Base-by-base conservation (phyloP, 768 basidiomycete genomes). In the Chalciporus sphaerocephalus region DNA sequence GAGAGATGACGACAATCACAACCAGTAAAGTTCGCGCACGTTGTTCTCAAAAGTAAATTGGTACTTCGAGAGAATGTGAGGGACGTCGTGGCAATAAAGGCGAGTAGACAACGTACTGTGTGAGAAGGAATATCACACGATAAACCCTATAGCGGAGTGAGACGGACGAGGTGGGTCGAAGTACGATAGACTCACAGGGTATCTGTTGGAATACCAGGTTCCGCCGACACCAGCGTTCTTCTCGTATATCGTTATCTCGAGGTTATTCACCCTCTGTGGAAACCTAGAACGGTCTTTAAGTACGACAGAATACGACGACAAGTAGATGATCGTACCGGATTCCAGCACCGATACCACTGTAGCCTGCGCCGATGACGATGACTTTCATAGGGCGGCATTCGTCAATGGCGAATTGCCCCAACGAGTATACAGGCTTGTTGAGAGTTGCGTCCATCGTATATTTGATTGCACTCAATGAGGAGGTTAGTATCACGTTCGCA, bases 61-160 rank as follows among this genome's bases (percentile, higher is more conserved):
- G 52, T 81, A 80, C 79, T 83, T 46, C 27, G 15, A 39, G 1
- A 41, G 10, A 23, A 36, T 27, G 4, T 27, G 27, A 27, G 27
- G 27, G 27, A 27, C 27, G 13, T 27, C 27, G 27, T 27, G 27
- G 9, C 9, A 27, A 27, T 12, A 12, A 27, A 27, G 8, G 33
- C n/a, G 16, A 56, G 3, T 15, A 43, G 40, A 49, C 18, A 49
- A 52, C 73, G 49, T 55, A 80, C 79, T 30, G 68, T 70, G 46
- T 79, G 78, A 2, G 80, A 70, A 10, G 80, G 80, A 17, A 82
- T 73, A 54, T 83, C 82, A 52, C 82, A 83, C n/a, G 76, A 72
- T 9, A 81, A 57, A 8, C 80, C 79, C 69, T 79, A n/a, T n/a
- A n/a, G n/a, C n/a, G n/a, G n/a, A n/a, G n/a, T n/a, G n/a, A n/a